These are phyloP conservation scores for Coriolopsis trogii DNA, from an alignment of 1,284 basidiomycete genomes.

Conservation along the genomic window DNA sequence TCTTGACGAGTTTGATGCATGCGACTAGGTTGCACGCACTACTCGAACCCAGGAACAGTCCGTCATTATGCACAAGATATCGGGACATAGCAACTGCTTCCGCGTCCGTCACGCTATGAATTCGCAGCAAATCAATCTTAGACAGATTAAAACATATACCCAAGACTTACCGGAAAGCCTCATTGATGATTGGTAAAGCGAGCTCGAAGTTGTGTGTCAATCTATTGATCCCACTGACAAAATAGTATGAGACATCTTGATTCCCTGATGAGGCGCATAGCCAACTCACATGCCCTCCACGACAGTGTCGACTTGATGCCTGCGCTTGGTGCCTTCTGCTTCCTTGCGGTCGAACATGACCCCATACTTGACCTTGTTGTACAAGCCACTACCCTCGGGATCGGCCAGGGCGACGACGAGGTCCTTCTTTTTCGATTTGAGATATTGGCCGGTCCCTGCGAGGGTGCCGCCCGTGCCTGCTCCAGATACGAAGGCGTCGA, in stretches of 20 bases:
- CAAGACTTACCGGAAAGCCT: slow-evolving; percentile 75
- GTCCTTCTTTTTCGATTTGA: slow-evolving; percentile 72
- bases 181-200: slow-evolving; percentile 81
- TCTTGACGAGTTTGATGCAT: slow-evolving; percentile 77
- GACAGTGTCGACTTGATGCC: slow-evolving; percentile 93
- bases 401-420: slow-evolving; percentile 84
- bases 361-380: slow-evolving; percentile 92
- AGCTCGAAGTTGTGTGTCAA: slow-evolving; percentile 86
- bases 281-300: slow-evolving; percentile 80
- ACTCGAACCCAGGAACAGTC: slow-evolving; percentile 94
- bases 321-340: slow-evolving; percentile 91
- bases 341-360: slow-evolving; percentile 95
- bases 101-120: slow-evolving; percentile 76
- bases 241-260: neutral
- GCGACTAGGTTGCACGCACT: slow-evolving; percentile 96
- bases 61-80: slow-evolving; percentile 87
- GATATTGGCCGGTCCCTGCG: slow-evolving; percentile 80
- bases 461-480: slow-evolving; percentile 98
- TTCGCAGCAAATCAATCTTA: neutral
- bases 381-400: slow-evolving; percentile 93
- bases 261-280: neutral
- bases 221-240: slow-evolving; percentile 82
- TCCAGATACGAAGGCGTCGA: slow-evolving; percentile 93
- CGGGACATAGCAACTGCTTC: slow-evolving; percentile 94
- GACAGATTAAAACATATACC: no score